These are phyloP conservation scores for Geotrichum candidum DNA, from an alignment of 1,139 yeast species.

Conservation along the genomic window DNA sequence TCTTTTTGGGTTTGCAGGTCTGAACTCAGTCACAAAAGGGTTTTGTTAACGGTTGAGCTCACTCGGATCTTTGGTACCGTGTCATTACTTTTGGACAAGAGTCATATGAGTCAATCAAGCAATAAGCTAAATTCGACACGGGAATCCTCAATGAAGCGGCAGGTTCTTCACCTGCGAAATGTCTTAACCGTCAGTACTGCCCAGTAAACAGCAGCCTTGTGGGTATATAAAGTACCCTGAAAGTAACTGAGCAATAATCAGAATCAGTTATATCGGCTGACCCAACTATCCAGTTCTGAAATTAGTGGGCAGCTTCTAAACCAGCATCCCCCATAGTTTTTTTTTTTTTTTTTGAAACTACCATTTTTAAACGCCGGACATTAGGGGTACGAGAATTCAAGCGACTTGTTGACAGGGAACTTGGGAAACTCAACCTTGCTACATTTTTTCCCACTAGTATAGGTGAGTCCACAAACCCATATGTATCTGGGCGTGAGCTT, in stretches of 20 bases:
- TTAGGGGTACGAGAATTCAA: background rate
- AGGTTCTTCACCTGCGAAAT: background rate
- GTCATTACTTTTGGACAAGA: background rate
- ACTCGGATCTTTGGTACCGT: background rate
- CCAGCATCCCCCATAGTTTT: too few relatives aligned
- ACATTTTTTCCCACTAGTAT: slow-evolving; percentile 1
- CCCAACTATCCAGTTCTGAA: too few relatives aligned
- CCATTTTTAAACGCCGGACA: too few relatives aligned
- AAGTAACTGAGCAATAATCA: too few relatives aligned
- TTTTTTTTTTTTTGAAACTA: too few relatives aligned
- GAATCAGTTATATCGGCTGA: too few relatives aligned
- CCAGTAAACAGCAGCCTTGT: too few relatives aligned
- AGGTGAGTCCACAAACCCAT: slow-evolving; percentile 41
- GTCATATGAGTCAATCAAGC: background rate
- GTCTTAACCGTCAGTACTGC: too few relatives aligned
- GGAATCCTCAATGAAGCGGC: background rate
- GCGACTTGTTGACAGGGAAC: slow-evolving; percentile 3
- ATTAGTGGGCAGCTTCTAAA: too few relatives aligned
- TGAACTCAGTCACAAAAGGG: too few relatives aligned
- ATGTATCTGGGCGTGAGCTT: slow-evolving; percentile 34
- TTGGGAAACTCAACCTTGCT: slow-evolving; percentile 5
- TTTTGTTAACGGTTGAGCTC: background rate
- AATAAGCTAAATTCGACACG: background rate
- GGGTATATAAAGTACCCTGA: too few relatives aligned
- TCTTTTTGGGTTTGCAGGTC: too few relatives aligned